Evolutionary conservation across 1,139 yeast genomes (phyloP).

Genomic region (Pichia sp.): DNA sequence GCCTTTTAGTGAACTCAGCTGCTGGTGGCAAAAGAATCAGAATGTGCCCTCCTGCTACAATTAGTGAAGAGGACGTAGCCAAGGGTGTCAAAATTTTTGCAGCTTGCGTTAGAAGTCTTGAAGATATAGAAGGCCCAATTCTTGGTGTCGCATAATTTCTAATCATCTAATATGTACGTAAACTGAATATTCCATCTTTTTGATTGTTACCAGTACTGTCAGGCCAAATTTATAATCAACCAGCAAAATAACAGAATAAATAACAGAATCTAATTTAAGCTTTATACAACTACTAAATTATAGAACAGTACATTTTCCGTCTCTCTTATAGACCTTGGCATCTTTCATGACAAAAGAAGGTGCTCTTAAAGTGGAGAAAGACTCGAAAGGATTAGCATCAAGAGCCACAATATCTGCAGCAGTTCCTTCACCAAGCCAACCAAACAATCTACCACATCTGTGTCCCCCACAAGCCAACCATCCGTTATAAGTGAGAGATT

Average conservation of each 20-base stretch:
- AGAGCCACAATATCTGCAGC: slow-evolving; percentile 29
- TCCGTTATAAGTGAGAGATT: slow-evolving; percentile 25
- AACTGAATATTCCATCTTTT: too few relatives aligned
- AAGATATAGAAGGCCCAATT: slow-evolving; percentile 21
- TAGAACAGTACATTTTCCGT: slow-evolving; percentile 32
- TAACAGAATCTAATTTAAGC: too few relatives aligned
- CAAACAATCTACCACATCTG: slow-evolving; percentile 26
- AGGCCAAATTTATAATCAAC: too few relatives aligned
- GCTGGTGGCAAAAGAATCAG: slow-evolving; percentile 89
- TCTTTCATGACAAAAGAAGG: slow-evolving; percentile 29
- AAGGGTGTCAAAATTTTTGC: slow-evolving; percentile 55
- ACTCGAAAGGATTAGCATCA: slow-evolving; percentile 22
- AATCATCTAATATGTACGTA: too few relatives aligned
- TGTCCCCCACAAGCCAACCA: slow-evolving; percentile 30
- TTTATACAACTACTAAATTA: too few relatives aligned
- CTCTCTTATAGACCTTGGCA: slow-evolving; percentile 24
- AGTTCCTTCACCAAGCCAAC: slow-evolving; percentile 24
- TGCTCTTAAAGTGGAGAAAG: slow-evolving; percentile 18
- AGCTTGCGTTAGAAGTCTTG: slow-evolving; percentile 19
- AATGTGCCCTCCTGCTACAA: slow-evolving; percentile 89
- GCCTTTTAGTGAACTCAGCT: slow-evolving; percentile 86
- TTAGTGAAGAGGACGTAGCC: slow-evolving; percentile 70
- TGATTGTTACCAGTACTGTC: too few relatives aligned
- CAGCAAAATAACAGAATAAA: too few relatives aligned
- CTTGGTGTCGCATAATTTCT: slow-evolving; percentile 14